phyloP scores from a whole-genome alignment of 2,329 filamentous ascomycete species.

The Cladophialophora immunda region DNA sequence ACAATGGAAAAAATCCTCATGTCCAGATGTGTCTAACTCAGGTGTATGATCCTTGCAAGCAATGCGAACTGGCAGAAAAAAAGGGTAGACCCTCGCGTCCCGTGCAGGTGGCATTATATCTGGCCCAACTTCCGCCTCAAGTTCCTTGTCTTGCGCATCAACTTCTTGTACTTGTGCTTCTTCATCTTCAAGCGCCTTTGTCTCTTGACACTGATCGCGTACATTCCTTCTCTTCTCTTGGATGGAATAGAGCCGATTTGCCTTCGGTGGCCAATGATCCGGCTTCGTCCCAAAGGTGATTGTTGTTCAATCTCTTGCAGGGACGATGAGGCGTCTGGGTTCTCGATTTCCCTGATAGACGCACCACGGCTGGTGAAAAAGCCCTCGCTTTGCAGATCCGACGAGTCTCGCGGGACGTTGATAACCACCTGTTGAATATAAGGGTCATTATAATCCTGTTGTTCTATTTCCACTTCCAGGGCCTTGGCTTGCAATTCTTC shows the following conservation, averaged over 20 bases:
- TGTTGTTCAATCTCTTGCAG: constrained; percentile 25
- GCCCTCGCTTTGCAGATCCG: constrained; percentile 61
- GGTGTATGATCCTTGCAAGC: constrained; percentile 15
- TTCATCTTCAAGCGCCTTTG: constrained; percentile 98
- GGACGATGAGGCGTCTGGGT: constrained; percentile 6
- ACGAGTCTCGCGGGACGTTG: constrained; percentile 58
- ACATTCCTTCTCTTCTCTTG: constrained; percentile 65
- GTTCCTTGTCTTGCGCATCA: constrained; percentile 91
- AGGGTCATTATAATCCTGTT: constrained; percentile 34
- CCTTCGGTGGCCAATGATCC: constrained; percentile 42
- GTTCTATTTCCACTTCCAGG: constrained; percentile 37
- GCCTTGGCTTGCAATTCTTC: constrained; percentile 45
- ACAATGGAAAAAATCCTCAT: constrained; percentile 8
- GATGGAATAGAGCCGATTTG: constrained; percentile 40
- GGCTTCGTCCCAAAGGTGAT: constrained; percentile 4
- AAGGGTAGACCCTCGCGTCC: neutral
- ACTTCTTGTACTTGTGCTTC: constrained; percentile 99
- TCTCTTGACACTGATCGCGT: constrained; percentile 88
- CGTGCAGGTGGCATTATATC: constrained; percentile 33
- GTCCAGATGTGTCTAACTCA: constrained; percentile 2
- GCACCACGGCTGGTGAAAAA: constrained; percentile 51
- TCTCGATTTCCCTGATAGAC: constrained; percentile 29
- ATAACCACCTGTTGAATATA: constrained; percentile 55
- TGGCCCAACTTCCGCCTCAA: constrained; percentile 84
- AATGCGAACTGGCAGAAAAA: neutral